Evolutionary conservation across 169 alveolate genomes (phyloP).

Genomic region (Plasmodium gallinaceum): DNA sequence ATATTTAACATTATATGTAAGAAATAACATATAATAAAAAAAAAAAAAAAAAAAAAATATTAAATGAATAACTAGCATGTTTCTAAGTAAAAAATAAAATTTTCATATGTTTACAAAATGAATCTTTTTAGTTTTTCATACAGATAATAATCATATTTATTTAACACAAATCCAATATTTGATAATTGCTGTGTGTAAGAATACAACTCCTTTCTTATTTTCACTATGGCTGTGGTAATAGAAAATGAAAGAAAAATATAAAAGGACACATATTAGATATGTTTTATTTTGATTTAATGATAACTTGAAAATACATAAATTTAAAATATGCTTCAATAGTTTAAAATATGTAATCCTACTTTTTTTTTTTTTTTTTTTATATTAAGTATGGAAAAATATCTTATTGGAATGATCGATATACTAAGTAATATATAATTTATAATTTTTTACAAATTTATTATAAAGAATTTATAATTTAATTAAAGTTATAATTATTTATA

Average conservation of each 20-base stretch:
- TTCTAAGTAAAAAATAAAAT: too few relatives aligned
- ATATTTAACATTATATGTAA: too few relatives aligned
- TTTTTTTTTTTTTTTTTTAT: constrained; percentile 24
- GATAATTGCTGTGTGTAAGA: too few relatives aligned
- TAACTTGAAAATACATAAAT: neutral
- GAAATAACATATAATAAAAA: too few relatives aligned
- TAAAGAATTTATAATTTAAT: neutral
- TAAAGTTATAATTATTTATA: neutral
- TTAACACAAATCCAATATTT: too few relatives aligned
- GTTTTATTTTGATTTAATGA: neutral
- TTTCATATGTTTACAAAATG: too few relatives aligned
- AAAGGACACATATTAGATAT: neutral
- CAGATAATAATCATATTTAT: too few relatives aligned
- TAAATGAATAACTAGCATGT: too few relatives aligned
- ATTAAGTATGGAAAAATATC: constrained; percentile 70
- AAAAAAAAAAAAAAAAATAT: too few relatives aligned
- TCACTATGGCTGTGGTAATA: constrained; percentile 75
- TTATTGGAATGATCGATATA: constrained; percentile 77
- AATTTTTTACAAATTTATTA: neutral
- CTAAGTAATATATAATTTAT: constrained; percentile 37
- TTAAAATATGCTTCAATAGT: neutral
- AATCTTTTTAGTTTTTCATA: too few relatives aligned
- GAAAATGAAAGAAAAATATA: constrained; percentile 5
- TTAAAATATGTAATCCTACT: constrained; percentile 2
- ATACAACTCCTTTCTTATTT: neutral